Percentiles rank a stretch among this genome's conserved stretches.
Conservation (phyloP, 2,329 filamentous ascomycete species). For the Tolypocladium guangdongense region DNA sequence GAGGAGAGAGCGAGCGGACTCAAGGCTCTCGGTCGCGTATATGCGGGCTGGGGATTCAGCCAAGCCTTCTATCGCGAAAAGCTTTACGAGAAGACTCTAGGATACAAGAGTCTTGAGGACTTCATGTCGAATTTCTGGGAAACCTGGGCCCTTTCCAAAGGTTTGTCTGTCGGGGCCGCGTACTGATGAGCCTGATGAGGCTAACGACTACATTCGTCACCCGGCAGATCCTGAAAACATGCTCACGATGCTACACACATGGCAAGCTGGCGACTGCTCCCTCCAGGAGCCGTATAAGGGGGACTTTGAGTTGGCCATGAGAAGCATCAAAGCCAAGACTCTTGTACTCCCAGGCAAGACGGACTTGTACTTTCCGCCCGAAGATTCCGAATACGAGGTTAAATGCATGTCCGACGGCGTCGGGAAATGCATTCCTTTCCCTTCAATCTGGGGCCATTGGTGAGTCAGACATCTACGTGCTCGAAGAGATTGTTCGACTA, state of each 20-base stretch:
- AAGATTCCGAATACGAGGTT: slow-evolving; percentile 69
- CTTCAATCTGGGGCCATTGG: slow-evolving; percentile 33
- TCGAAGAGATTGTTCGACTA: neutral
- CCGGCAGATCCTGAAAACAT: slow-evolving; percentile 59
- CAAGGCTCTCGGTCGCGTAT: slow-evolving; percentile 63
- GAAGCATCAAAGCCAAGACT: slow-evolving; percentile 59
- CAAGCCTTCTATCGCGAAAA: slow-evolving; percentile 68
- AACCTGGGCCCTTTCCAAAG: slow-evolving; percentile 57
- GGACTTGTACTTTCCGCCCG: slow-evolving; percentile 72
- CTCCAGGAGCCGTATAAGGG: slow-evolving; percentile 57
- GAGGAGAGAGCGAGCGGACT: slow-evolving; percentile 32
- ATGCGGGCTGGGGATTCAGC: slow-evolving; percentile 73
- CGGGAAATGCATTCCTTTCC: slow-evolving; percentile 24
- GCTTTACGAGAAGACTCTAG: slow-evolving; percentile 53
- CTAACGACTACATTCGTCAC: slow-evolving; percentile 7
- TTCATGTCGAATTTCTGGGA: slow-evolving; percentile 73
- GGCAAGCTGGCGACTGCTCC: slow-evolving; percentile 65
- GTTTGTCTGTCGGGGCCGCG: neutral
- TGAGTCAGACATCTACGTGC: neutral
- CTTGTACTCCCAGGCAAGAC: slow-evolving; percentile 62
- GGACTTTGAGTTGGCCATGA: slow-evolving; percentile 54
- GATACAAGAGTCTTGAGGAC: slow-evolving; percentile 58
- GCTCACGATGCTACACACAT: slow-evolving; percentile 65
- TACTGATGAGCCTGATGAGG: neutral
- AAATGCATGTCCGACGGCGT: slow-evolving; percentile 24